Percentiles rank a stretch among this genome's conserved stretches.
phyloP scores from a whole-genome alignment of 352 stramenopile genomes.

The Phytophthora tubulina region DNA sequence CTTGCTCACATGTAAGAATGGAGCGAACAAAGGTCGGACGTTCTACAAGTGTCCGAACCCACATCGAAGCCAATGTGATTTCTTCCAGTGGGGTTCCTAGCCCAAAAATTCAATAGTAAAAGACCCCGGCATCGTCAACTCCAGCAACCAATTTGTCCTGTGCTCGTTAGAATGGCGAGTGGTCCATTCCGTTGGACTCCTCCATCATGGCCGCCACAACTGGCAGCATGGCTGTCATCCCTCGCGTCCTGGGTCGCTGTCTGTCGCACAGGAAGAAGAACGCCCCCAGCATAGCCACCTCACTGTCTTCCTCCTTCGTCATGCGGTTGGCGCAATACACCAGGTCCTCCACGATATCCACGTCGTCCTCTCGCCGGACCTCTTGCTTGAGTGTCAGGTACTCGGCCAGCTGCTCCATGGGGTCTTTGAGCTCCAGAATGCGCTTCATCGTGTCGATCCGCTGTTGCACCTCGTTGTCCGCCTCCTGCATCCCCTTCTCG shows the following conservation, averaged over 20 bases:
- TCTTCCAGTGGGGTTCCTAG: conserved; percentile 93
- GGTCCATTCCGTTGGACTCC: conserved; percentile 41
- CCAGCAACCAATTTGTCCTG: background rate
- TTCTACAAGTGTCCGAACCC: conserved; percentile 94
- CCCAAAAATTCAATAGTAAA: conserved; percentile 24
- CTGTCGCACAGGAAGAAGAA: conserved; percentile 72
- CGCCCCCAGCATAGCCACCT: conserved; percentile 64
- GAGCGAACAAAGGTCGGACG: conserved; percentile 89
- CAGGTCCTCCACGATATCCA: conserved; percentile 60
- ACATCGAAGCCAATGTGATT: conserved; percentile 87
- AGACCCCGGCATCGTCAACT: background rate
- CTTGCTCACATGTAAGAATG: conserved; percentile 74
- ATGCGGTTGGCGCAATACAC: conserved; percentile 62
- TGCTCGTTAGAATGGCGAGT: conserved; percentile 34
- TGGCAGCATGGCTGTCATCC: conserved; percentile 54
- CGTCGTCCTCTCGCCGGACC: conserved; percentile 35
- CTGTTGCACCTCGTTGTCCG: conserved; percentile 45
- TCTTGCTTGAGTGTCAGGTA: conserved; percentile 67
- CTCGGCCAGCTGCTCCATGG: conserved; percentile 68
- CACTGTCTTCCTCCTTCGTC: conserved; percentile 53
- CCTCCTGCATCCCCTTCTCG: conserved; percentile 54
- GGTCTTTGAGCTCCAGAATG: conserved; percentile 64
- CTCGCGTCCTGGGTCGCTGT: conserved; percentile 28
- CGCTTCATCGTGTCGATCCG: conserved; percentile 64
- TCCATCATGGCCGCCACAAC: conserved; percentile 76